Percentiles rank a stretch among this genome's conserved stretches.
Evolutionary conservation across 2,329 filamentous ascomycete species (phyloP).

Genomic region (Polychaeton citri): DNA sequence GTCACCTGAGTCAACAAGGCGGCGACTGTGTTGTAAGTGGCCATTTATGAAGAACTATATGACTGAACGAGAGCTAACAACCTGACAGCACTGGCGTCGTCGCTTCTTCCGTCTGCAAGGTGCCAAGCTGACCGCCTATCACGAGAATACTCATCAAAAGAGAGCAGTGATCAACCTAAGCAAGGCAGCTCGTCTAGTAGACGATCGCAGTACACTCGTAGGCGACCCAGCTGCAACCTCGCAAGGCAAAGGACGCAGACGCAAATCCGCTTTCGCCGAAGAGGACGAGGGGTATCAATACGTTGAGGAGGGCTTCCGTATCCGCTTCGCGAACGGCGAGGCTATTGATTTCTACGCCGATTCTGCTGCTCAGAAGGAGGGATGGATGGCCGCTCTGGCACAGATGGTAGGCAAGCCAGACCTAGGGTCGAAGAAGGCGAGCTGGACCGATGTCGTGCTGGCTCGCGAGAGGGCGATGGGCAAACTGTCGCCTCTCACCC

Average conservation of each 20-base stretch:
- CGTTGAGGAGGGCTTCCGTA: slow-evolving; percentile 96
- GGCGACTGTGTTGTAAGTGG: slow-evolving; percentile 84
- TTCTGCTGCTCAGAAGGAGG: slow-evolving; percentile 72
- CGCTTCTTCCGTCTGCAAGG: slow-evolving; percentile 93
- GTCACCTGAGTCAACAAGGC: slow-evolving; percentile 86
- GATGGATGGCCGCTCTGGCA: slow-evolving; percentile 80
- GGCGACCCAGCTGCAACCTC: slow-evolving; percentile 64
- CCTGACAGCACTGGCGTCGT: slow-evolving; percentile 76
- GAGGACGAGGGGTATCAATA: slow-evolving; percentile 99
- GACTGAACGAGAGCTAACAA: slow-evolving; percentile 3
- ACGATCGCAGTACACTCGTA: slow-evolving; percentile 72
- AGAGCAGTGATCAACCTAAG: slow-evolving; percentile 92
- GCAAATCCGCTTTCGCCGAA: slow-evolving; percentile 90
- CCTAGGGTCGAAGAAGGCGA: slow-evolving; percentile 33
- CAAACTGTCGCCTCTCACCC: neutral
- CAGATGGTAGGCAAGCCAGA: slow-evolving; percentile 52
- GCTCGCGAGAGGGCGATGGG: slow-evolving; percentile 24
- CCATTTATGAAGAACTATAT: slow-evolving; percentile 11
- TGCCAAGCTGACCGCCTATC: slow-evolving; percentile 84
- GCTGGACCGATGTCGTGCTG: slow-evolving; percentile 49
- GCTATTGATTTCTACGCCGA: slow-evolving; percentile 98
- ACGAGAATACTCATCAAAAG: slow-evolving; percentile 88
- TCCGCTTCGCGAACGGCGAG: slow-evolving; percentile 95
- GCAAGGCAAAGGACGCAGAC: slow-evolving; percentile 34
- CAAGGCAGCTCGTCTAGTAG: slow-evolving; percentile 85